These are phyloP conservation scores for Ceratocystis albifundus DNA, from an alignment of 2,329 filamentous ascomycete genomes.

Conservation along the genomic window DNA sequence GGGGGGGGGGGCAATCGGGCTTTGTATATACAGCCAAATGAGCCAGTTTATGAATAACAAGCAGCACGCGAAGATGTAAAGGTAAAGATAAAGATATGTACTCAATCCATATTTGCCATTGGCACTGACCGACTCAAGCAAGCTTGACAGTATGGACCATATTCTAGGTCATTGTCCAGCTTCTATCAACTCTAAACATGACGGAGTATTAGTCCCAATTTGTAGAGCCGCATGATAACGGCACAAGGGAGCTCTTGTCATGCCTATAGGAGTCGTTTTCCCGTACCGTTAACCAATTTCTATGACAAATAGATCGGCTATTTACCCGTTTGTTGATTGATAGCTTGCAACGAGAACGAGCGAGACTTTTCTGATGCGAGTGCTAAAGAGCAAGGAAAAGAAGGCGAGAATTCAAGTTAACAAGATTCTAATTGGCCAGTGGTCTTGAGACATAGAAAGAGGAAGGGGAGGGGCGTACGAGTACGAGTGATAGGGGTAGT, in stretches of 20 bases:
- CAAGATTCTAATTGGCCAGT: not conserved
- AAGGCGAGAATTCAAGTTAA: not conserved
- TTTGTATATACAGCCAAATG: no score
- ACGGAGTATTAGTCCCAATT: not conserved
- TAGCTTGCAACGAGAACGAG: not conserved
- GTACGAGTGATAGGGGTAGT: not conserved
- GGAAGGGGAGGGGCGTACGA: not conserved
- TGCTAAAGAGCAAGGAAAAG: not conserved
- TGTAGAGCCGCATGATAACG: not conserved
- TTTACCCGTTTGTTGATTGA: not conserved
- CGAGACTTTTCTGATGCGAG: constrained; percentile 1
- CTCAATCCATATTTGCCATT: no score
- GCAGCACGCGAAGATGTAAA: no score
- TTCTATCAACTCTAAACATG: no score
- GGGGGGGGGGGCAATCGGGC: no score
- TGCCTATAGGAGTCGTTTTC: not conserved
- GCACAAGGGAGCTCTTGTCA: not conserved
- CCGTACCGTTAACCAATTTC: not conserved
- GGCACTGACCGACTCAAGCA: no score
- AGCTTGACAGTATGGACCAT: no score
- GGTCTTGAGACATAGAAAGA: not conserved
- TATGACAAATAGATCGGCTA: not conserved
- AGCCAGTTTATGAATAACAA: no score
- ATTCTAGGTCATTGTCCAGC: no score
- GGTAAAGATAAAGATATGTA: no score